Evolutionary conservation across 148 eudicot species (phyloP), one percentile per base, ranked within the genome.

Genomic region (Silene latifolia): DNA sequence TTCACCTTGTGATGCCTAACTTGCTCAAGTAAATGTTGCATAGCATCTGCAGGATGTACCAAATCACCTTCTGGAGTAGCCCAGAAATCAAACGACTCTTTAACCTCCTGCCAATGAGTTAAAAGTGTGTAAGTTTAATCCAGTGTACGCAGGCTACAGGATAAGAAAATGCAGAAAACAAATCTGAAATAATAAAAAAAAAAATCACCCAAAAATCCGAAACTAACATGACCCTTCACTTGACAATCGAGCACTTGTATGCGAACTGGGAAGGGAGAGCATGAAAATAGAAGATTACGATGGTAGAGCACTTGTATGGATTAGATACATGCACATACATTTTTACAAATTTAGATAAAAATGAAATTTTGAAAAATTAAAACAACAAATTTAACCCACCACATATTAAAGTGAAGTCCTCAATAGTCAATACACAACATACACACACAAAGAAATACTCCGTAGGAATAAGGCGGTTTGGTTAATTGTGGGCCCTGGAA

Each of bases 31-130:
- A 95, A 74, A 29, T 95, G 93, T 46, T 90, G 91, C 96, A 95
- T 92, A 86, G 93, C 90, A 69, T 95, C 98, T 13, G 97, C 97
- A 62, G 98, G 98, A 80, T 95, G 98, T 57, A 95, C 88, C 74
- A 90, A 29, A 67, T 92, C 97, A 59, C 98, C 98, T 83, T 92
- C 97, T 54, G 89, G 86, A 19, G 96, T 92, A 57, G 93, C 97
- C 98, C 98, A 95, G 78, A 89, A 95, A 81, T 90, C 91, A 79
- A 95, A 95, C 7, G 97, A 89, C 71, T 89, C 88, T 71, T 68
- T 92, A 18, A 92, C 93, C 82, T 90, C 98, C 98, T 95, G 87
- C 74, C 39, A 78, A 57, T 47, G 71, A 68, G 77, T n/a, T 17
- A 20, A 48, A 73, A 70, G 44, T 39, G 53, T 72, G 11, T 12